phyloP scores from a whole-genome alignment of 2,329 filamentous ascomycete genomes.

The Sphaerulina musiva region DNA sequence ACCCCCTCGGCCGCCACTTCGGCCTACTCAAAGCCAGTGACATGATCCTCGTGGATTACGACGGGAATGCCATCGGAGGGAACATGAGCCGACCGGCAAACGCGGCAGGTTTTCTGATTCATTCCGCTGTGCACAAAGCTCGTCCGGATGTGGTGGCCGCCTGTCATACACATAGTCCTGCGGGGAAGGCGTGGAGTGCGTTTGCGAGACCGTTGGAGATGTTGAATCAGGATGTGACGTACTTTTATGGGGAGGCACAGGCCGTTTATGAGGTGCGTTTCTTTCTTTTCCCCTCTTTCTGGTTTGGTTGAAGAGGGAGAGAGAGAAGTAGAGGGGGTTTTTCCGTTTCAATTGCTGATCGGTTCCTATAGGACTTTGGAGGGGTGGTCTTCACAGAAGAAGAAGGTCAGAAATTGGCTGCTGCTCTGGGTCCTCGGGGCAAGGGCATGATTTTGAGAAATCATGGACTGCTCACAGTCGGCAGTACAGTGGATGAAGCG shows the following conservation, averaged over 20 bases:
- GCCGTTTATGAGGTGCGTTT: constrained; percentile 48
- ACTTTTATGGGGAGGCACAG: constrained; percentile 57
- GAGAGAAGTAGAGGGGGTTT: neutral
- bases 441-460: constrained; percentile 62
- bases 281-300: too few relatives aligned
- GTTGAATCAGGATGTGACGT: constrained; percentile 62
- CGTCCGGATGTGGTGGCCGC: constrained; percentile 62
- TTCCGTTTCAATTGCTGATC: neutral
- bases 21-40: constrained; percentile 58
- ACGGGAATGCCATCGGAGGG: constrained; percentile 58
- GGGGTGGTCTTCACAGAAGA: constrained; percentile 57
- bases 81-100: constrained; percentile 57
- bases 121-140: constrained; percentile 62
- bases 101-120: constrained; percentile 63
- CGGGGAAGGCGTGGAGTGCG: constrained; percentile 61
- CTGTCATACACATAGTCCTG: constrained; percentile 61
- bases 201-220: constrained; percentile 63
- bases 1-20: constrained; percentile 59
- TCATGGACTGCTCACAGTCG: constrained; percentile 66
- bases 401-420: constrained; percentile 59
- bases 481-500: constrained; percentile 66
- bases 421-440: constrained; percentile 55
- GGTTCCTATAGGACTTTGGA: constrained; percentile 48
- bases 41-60: constrained; percentile 59
- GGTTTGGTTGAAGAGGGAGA: too few relatives aligned